Evolutionary conservation across 2,329 filamentous ascomycete species (phyloP).

Genomic region (Laburnicola sp.): DNA sequence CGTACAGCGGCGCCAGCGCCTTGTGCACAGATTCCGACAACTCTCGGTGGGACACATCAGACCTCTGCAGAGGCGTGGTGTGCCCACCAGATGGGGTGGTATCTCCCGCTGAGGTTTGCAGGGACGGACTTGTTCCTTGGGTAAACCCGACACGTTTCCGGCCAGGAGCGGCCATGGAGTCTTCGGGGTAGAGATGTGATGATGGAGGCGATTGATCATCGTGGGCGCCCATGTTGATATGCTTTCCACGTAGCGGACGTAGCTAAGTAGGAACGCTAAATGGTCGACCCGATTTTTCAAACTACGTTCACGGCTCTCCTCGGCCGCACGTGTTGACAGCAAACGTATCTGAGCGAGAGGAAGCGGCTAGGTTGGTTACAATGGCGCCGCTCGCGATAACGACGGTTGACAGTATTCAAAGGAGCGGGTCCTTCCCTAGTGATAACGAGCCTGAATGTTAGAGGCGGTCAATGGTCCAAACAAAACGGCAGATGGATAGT

Average conservation of each 20-base stretch:
- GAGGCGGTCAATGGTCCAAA: background rate
- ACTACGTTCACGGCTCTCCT: background rate
- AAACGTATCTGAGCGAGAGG: background rate
- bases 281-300: background rate
- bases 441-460: background rate
- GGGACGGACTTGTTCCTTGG: slow-evolving; percentile 22
- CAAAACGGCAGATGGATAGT: too few species aligned
- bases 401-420: background rate
- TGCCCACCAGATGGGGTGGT: slow-evolving; percentile 32
- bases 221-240: slow-evolving; percentile 33
- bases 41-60: slow-evolving; percentile 42
- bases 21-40: slow-evolving; percentile 41
- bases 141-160: slow-evolving; percentile 44
- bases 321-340: slow-evolving; percentile 5
- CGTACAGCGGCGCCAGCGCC: slow-evolving; percentile 31
- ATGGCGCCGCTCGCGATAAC: background rate
- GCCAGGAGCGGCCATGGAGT: slow-evolving; percentile 32
- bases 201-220: slow-evolving; percentile 14
- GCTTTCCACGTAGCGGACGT: background rate
- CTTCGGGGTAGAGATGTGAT: slow-evolving; percentile 18
- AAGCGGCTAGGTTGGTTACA: background rate
- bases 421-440: background rate
- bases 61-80: slow-evolving; percentile 33
- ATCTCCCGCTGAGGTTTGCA: slow-evolving; percentile 27
- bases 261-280: slow-evolving; percentile 11